phyloP scores from a whole-genome alignment of 805 yeast species.

The Candida caryicola region DNA sequence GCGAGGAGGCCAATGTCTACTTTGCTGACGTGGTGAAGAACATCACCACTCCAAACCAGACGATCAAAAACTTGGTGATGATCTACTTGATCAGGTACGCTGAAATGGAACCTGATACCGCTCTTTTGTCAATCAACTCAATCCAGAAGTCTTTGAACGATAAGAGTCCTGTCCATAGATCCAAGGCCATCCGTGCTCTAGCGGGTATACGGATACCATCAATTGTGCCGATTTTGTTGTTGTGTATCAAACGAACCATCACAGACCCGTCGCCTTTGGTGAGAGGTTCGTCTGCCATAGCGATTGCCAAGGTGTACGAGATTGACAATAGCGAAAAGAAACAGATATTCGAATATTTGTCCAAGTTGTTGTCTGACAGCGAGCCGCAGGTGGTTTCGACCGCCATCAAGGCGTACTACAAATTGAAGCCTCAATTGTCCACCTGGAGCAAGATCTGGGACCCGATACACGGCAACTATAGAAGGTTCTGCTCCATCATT shows the following conservation, averaged over 20 bases:
- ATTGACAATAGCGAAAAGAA: slow-evolving; percentile 36
- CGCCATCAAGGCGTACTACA: slow-evolving; percentile 56
- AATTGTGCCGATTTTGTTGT: slow-evolving; percentile 71
- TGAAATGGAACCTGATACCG: slow-evolving; percentile 83
- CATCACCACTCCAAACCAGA: slow-evolving; percentile 60
- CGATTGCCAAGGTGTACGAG: slow-evolving; percentile 55
- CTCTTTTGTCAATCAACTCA: slow-evolving; percentile 84
- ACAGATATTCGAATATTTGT: slow-evolving; percentile 51
- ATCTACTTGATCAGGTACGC: slow-evolving; percentile 73
- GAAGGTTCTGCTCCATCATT: slow-evolving; percentile 51
- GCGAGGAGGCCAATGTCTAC: slow-evolving; percentile 39
- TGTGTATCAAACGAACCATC: slow-evolving; percentile 67
- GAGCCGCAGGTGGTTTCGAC: slow-evolving; percentile 67
- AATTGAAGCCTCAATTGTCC: slow-evolving; percentile 41
- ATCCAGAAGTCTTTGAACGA: slow-evolving; percentile 81
- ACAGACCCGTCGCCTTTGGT: slow-evolving; percentile 76
- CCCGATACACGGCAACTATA: slow-evolving; percentile 67
- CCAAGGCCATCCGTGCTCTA: slow-evolving; percentile 73
- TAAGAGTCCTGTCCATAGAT: slow-evolving; percentile 62
- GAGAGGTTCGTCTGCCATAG: slow-evolving; percentile 73
- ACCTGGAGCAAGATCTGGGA: slow-evolving; percentile 45
- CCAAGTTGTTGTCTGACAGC: slow-evolving; percentile 59
- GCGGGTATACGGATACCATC: slow-evolving; percentile 82
- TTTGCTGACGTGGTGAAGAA: slow-evolving; percentile 91
- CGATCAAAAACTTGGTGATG: slow-evolving; percentile 73